Conservation (phyloP, 148 eudicot genomes). For the Rhododendron vialii region DNA sequence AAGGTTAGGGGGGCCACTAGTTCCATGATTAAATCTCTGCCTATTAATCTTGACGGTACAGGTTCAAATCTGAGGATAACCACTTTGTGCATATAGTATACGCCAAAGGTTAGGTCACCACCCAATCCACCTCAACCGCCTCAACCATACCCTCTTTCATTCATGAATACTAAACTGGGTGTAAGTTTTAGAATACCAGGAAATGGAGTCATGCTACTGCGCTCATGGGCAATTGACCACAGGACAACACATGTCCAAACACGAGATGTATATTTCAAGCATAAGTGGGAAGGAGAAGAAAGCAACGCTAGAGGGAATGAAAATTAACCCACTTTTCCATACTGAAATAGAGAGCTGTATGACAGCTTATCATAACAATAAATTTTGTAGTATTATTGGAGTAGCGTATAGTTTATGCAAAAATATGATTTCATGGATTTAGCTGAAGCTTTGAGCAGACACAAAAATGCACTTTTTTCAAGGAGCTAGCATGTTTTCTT, state of each 20-base stretch:
- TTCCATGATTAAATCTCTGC: background rate
- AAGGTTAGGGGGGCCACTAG: background rate
- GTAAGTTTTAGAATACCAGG: background rate
- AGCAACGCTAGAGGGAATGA: background rate
- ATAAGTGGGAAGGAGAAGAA: background rate
- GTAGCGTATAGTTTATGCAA: background rate
- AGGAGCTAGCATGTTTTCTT: constrained; percentile 2
- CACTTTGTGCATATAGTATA: too few species aligned
- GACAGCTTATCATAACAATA: background rate
- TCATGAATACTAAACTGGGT: background rate
- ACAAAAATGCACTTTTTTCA: background rate
- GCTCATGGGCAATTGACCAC: background rate
- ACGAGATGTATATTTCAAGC: background rate
- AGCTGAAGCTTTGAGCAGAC: background rate
- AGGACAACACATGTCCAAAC: background rate
- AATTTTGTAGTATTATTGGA: background rate
- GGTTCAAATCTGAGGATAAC: background rate
- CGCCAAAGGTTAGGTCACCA: background rate
- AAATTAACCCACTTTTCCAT: background rate
- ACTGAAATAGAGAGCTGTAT: background rate
- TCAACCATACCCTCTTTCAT: background rate
- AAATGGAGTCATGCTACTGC: too few species aligned
- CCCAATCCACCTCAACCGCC: background rate
- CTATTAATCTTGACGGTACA: background rate
- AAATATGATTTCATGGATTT: background rate